Conservation (phyloP, 768 basidiomycete species). For the Boletus reticulatus region DNA sequence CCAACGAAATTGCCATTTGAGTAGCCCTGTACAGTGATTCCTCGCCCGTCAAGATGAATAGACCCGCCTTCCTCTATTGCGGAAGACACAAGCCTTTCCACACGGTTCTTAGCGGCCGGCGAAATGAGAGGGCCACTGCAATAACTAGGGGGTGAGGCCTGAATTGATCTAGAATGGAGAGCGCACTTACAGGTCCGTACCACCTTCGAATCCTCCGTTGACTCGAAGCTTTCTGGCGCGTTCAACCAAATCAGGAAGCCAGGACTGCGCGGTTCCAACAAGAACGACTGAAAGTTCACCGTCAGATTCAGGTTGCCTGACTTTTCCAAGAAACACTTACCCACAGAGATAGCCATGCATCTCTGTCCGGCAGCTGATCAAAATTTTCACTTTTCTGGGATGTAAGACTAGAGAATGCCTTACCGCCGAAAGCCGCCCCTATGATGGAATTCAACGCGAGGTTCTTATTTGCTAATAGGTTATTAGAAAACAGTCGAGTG, state of each 20-base stretch:
- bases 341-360: slow-evolving; percentile 95
- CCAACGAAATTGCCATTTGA: slow-evolving; percentile 93
- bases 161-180: not conserved
- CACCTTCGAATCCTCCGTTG: slow-evolving; percentile 86
- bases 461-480: slow-evolving; percentile 77
- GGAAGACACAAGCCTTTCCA: slow-evolving; percentile 71
- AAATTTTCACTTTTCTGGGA: slow-evolving; percentile 21
- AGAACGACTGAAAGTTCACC: slow-evolving; percentile 51
- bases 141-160: not conserved
- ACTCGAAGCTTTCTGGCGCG: slow-evolving; percentile 79
- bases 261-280: slow-evolving; percentile 74
- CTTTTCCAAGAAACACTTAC: slow-evolving; percentile 38
- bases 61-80: slow-evolving; percentile 79
- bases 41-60: slow-evolving; percentile 84
- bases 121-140: slow-evolving; percentile 78
- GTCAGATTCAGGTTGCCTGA: not conserved
- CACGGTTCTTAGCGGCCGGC: slow-evolving; percentile 75
- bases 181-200: slow-evolving; percentile 67
- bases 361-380: slow-evolving; percentile 86
- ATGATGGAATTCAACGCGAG: slow-evolving; percentile 87
- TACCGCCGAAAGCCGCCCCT: slow-evolving; percentile 91
- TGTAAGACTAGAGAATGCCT: slow-evolving; percentile 22
- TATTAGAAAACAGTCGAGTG: not conserved
- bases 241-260: slow-evolving; percentile 86
- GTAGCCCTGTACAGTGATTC: slow-evolving; percentile 64